Evolutionary conservation across 192 early-diverging fungal genomes (phyloP).

Genomic region (Allomyces arbusculus): DNA sequence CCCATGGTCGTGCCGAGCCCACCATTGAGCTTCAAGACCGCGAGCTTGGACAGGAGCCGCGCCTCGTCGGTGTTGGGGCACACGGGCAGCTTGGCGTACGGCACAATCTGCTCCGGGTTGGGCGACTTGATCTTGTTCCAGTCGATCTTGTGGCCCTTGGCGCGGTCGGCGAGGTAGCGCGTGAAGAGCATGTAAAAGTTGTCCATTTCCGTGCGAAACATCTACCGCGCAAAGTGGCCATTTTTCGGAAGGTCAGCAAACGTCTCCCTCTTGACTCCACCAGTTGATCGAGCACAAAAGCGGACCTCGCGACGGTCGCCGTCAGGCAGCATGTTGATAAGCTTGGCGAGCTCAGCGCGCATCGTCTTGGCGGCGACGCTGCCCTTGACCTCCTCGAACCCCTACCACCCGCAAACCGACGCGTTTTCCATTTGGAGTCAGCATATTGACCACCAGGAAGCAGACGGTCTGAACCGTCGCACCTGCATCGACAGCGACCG

Average conservation of each 20-base stretch:
- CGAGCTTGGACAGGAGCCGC: conserved; percentile 64
- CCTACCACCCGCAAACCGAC: conserved; percentile 11
- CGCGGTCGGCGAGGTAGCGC: conserved; percentile 64
- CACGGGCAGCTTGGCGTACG: conserved; percentile 49
- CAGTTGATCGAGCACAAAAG: too few species aligned
- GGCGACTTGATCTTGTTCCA: conserved; percentile 92
- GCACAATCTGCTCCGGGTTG: conserved; percentile 62
- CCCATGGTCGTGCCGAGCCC: conserved; percentile 99
- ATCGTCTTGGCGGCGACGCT: conserved; percentile 48
- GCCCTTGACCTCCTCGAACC: conserved; percentile 34
- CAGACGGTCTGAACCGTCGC: not conserved
- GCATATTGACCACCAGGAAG: not conserved
- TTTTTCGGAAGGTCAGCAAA: conserved; percentile 7
- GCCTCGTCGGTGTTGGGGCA: conserved; percentile 17
- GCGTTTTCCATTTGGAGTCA: not conserved
- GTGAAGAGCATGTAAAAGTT: conserved; percentile 63
- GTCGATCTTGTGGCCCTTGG: conserved; percentile 64
- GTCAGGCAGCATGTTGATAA: conserved; percentile 32
- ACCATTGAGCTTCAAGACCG: conserved; percentile 97
- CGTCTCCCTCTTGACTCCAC: conserved; percentile 1
- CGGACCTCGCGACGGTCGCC: conserved; percentile 33
- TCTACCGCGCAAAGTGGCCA: conserved; percentile 12
- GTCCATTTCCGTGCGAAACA: conserved; percentile 63
- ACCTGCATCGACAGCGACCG: not conserved
- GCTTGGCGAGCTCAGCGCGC: conserved; percentile 47